These are phyloP conservation scores for Lecanosticta acicola DNA, from an alignment of 2,329 filamentous ascomycete species.

Conservation along the genomic window DNA sequence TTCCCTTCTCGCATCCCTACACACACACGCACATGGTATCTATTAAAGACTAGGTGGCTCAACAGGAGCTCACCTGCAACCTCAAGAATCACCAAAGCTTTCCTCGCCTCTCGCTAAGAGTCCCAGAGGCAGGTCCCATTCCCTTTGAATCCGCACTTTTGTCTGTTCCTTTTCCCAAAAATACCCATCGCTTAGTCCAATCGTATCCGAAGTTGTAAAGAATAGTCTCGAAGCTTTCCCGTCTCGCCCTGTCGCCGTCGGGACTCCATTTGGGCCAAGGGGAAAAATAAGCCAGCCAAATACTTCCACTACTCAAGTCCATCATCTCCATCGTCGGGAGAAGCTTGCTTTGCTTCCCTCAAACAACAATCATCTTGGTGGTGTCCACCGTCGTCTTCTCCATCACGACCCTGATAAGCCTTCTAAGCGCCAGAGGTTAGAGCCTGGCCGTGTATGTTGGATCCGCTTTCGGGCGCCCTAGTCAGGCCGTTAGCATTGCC, in stretches of 20 bases:
- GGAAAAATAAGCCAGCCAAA: too few relatives aligned
- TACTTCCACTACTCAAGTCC: neutral
- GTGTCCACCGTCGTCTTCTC: neutral
- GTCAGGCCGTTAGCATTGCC: conserved; percentile 8
- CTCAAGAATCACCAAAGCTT: neutral
- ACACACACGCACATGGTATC: neutral
- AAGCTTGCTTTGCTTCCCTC: neutral
- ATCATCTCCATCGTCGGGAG: neutral
- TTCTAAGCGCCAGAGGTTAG: conserved; percentile 4
- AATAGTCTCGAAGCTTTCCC: too few relatives aligned
- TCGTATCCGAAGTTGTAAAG: too few relatives aligned
- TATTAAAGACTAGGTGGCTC: neutral
- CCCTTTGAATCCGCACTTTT: neutral
- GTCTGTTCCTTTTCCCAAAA: neutral
- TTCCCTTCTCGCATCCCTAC: neutral
- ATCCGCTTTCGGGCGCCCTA: conserved; percentile 6
- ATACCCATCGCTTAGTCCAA: too few relatives aligned
- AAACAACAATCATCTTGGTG: neutral
- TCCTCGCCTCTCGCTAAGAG: too few relatives aligned
- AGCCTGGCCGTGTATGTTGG: conserved; percentile 10
- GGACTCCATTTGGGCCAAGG: too few relatives aligned
- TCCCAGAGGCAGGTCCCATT: neutral
- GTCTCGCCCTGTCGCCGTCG: too few relatives aligned
- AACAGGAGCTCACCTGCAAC: neutral
- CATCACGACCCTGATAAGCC: neutral